phyloP scores from a whole-genome alignment of 768 basidiomycete species.

The Ramaria sp. region DNA sequence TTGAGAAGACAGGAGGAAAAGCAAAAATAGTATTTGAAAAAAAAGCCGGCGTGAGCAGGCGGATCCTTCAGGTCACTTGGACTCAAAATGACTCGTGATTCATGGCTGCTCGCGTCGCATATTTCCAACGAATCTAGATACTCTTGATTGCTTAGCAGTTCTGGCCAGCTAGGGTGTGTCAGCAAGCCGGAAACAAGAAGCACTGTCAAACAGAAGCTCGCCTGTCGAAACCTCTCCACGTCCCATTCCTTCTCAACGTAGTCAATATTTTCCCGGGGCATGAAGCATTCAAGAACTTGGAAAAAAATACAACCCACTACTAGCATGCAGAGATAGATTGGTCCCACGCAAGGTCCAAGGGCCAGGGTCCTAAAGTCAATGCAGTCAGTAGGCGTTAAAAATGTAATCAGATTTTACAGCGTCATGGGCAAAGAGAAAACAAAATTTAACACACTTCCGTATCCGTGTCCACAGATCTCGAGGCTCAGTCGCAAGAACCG shows the following conservation, averaged over 20 bases:
- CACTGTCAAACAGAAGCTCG: constrained; percentile 8
- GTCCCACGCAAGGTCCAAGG: constrained; percentile 72
- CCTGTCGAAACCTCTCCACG: constrained; percentile 23
- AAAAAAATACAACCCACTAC: constrained; percentile 88
- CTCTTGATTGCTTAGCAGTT: too few species aligned
- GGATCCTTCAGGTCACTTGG: constrained; percentile 59
- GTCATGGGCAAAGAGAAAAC: background rate
- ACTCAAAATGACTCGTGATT: background rate
- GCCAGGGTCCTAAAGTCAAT: constrained; percentile 51
- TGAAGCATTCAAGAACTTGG: constrained; percentile 71
- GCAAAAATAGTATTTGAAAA: constrained; percentile 55
- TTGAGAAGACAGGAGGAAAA: constrained; percentile 32
- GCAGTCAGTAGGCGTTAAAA: background rate
- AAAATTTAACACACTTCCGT: constrained; percentile 39
- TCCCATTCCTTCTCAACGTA: constrained; percentile 63
- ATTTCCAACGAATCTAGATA: too few species aligned
- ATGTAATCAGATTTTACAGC: background rate
- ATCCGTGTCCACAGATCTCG: constrained; percentile 74
- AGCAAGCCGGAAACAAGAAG: background rate
- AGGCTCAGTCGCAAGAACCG: constrained; percentile 49
- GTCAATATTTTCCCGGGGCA: constrained; percentile 70
- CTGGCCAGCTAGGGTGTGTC: background rate
- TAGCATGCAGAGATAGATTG: constrained; percentile 81
- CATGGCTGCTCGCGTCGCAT: background rate
- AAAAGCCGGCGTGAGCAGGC: constrained; percentile 60